These are phyloP conservation scores for Smallanthus sonchifolius DNA, from an alignment of 129 eudicot species.

Conservation along the genomic window DNA sequence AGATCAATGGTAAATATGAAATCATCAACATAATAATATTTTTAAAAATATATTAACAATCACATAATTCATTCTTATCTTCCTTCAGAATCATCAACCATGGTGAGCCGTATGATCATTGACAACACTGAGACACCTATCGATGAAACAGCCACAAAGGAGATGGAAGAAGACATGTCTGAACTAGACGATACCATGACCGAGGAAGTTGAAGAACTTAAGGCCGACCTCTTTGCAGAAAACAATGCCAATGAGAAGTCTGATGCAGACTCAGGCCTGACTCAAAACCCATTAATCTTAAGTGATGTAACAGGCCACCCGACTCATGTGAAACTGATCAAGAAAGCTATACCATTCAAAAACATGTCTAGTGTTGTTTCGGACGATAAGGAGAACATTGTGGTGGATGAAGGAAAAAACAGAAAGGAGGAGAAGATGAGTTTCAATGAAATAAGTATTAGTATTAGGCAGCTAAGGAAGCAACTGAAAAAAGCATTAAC, in stretches of 20 bases:
- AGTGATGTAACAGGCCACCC: neutral
- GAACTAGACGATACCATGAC: neutral
- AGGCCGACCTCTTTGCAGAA: neutral
- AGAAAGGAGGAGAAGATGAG: conserved; percentile 12
- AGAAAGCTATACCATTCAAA: conserved; percentile 18
- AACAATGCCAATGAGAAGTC: neutral
- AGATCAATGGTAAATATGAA: conserved; percentile 20
- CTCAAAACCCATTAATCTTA: neutral
- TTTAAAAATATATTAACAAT: neutral
- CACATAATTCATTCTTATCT: neutral
- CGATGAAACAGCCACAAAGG: neutral
- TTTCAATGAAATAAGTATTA: conserved; percentile 27
- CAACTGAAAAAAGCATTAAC: conserved; percentile 41
- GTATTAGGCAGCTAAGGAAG: conserved; percentile 43
- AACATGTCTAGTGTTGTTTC: neutral
- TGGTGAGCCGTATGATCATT: neutral
- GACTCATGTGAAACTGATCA: conserved; percentile 12
- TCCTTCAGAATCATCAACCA: neutral
- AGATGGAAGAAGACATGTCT: too few relatives aligned
- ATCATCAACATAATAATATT: neutral
- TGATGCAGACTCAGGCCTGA: neutral
- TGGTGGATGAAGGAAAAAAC: conserved; percentile 27
- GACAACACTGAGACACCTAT: neutral
- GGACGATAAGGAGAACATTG: conserved; percentile 53
- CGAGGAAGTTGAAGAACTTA: neutral